phyloP scores from a whole-genome alignment of 805 yeast genomes.

The Danielozyma ontarioensis region DNA sequence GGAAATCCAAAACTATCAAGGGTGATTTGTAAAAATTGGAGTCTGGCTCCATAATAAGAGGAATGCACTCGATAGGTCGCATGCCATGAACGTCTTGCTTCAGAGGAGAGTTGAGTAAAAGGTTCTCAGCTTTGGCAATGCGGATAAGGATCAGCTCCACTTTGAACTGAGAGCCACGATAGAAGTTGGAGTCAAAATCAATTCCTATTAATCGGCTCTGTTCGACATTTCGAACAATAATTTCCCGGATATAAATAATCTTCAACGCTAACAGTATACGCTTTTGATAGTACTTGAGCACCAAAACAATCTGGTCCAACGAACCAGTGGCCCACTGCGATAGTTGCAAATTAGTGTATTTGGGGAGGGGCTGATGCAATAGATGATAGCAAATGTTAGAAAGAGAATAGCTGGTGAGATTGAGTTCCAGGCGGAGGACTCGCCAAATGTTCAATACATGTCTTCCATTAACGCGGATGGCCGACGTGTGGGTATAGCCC shows the following conservation, averaged over 20 bases:
- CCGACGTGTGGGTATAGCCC: slow-evolving; percentile 79
- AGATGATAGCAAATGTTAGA: slow-evolving; percentile 72
- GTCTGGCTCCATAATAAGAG: slow-evolving; percentile 89
- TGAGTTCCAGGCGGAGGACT: slow-evolving; percentile 55
- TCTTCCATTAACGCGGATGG: slow-evolving; percentile 67
- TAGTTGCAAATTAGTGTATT: slow-evolving; percentile 44
- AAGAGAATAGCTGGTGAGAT: slow-evolving; percentile 61
- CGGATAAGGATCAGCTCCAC: slow-evolving; percentile 82
- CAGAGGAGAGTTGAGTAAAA: slow-evolving; percentile 70
- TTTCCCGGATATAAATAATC: slow-evolving; percentile 56
- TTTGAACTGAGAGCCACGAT: slow-evolving; percentile 90
- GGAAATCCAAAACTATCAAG: slow-evolving; percentile 84
- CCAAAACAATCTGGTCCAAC: slow-evolving; percentile 32
- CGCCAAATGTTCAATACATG: slow-evolving; percentile 88
- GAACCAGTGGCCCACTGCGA: slow-evolving; percentile 33
- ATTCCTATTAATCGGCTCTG: slow-evolving; percentile 83
- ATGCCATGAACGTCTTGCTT: slow-evolving; percentile 77
- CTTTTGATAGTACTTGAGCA: slow-evolving; percentile 42
- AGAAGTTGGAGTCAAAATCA: slow-evolving; percentile 81
- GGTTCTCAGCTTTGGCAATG: slow-evolving; percentile 71
- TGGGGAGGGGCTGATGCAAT: slow-evolving; percentile 65
- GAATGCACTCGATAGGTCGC: slow-evolving; percentile 81
- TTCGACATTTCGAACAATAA: slow-evolving; percentile 68
- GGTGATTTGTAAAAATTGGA: slow-evolving; percentile 86
- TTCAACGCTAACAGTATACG: slow-evolving; percentile 41